Evolutionary conservation across 2,329 filamentous ascomycete species (phyloP).

Genomic region (Diaporthe humulicola): DNA sequence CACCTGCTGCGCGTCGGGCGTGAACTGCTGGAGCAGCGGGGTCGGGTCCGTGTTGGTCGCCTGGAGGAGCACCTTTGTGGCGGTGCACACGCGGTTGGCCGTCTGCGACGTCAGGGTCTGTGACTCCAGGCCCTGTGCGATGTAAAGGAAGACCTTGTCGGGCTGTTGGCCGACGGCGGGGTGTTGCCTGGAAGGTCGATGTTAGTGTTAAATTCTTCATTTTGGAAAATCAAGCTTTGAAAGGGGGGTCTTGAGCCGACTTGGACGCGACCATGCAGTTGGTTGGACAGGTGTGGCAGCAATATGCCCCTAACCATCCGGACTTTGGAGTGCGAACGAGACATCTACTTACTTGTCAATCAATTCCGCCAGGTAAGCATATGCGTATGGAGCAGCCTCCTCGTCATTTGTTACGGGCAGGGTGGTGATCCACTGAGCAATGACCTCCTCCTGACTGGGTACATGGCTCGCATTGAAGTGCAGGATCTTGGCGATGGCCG

Average conservation of each 20-base stretch:
- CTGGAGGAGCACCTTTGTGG: constrained; percentile 83
- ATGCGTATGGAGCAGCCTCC: constrained; percentile 96
- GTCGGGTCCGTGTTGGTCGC: constrained; percentile 81
- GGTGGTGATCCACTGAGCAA: constrained; percentile 90
- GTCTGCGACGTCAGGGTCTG: constrained; percentile 91
- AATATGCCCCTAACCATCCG: not conserved
- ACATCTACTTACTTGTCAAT: constrained; percentile 86
- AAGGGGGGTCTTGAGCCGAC: not conserved
- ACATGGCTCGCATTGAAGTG: constrained; percentile 88
- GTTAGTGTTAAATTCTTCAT: constrained; percentile 24
- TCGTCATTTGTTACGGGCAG: constrained; percentile 95
- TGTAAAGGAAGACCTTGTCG: constrained; percentile 84
- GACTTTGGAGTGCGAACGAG: too few relatives aligned
- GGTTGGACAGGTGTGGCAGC: not conserved
- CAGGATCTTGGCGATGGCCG: constrained; percentile 95
- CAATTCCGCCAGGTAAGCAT: constrained; percentile 89
- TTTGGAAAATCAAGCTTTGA: not conserved
- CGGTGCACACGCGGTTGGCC: constrained; percentile 79
- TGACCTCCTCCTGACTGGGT: constrained; percentile 79
- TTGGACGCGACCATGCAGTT: not conserved
- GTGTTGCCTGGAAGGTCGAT: constrained; percentile 76
- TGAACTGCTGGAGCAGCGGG: constrained; percentile 80
- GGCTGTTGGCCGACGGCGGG: constrained; percentile 83
- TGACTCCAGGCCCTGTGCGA: constrained; percentile 90
- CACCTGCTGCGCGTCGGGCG: constrained; percentile 83